Percentiles rank a stretch among this genome's conserved stretches.
These are phyloP conservation scores for Acidomyces sp. DNA, from an alignment of 495 filamentous ascomycete species.

Conservation along the genomic window DNA sequence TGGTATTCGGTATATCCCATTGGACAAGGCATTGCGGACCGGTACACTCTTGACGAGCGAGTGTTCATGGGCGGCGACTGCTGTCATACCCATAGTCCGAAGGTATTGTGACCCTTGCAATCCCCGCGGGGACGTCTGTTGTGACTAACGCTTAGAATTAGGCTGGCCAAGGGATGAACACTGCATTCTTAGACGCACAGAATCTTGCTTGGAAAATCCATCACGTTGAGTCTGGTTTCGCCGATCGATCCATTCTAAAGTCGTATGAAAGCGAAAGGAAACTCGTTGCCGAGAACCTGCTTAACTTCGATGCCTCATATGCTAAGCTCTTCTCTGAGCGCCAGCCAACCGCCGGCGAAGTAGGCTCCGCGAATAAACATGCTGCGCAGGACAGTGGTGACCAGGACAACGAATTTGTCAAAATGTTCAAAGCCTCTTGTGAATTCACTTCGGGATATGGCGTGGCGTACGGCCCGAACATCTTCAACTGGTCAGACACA, in stretches of 20 bases:
- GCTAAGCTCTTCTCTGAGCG: conserved; percentile 37
- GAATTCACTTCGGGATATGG: conserved; percentile 57
- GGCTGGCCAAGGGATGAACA: conserved; percentile 69
- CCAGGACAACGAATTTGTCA: conserved; percentile 48
- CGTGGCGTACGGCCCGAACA: conserved; percentile 46
- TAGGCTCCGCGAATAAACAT: conserved; percentile 35
- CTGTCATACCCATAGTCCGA: conserved; percentile 56
- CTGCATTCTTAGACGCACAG: conserved; percentile 40
- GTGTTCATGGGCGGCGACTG: conserved; percentile 53
- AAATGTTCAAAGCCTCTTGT: conserved; percentile 51
- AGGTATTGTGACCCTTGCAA: too few species aligned
- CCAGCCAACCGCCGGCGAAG: conserved; percentile 44
- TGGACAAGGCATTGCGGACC: conserved; percentile 57
- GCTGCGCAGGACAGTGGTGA: conserved; percentile 19
- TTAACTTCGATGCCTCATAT: conserved; percentile 50
- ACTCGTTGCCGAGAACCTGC: conserved; percentile 56
- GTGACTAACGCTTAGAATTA: too few species aligned
- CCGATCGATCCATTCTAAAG: conserved; percentile 41
- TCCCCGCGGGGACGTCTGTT: too few species aligned
- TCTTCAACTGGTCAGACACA: conserved; percentile 56
- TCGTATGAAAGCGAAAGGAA: conserved; percentile 62
- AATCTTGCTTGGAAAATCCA: conserved; percentile 68
- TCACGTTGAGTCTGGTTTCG: conserved; percentile 41
- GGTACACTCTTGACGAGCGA: conserved; percentile 46
- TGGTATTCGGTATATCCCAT: conserved; percentile 54